Evolutionary conservation across 768 basidiomycete species (phyloP), one percentile per base, ranked within the genome.

Genomic region (Fistulinella prunicolor): DNA sequence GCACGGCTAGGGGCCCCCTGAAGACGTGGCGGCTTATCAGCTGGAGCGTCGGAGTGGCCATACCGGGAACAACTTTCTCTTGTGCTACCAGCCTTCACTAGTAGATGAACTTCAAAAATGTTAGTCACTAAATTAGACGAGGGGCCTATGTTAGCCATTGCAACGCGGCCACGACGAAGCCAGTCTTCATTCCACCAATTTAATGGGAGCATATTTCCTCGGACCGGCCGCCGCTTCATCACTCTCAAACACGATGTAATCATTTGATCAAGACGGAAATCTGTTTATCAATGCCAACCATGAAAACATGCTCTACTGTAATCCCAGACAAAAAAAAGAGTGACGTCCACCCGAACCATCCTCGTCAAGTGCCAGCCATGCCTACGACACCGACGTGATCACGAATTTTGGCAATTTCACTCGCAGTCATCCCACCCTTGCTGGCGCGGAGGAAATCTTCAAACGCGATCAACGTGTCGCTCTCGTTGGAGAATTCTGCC

Each of bases 401-500:
- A 40, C 95, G 79, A 58, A 97, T 93, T 73, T 81, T 89, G 13
- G 95, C 95, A 47, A 96, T 90, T 63, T 97, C 90, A 51, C 76
- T 83, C 0, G 91, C 83, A 16, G 82, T 88, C 59, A 99, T 75
- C 22, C 77, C 78, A 7, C 82, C 85, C 63, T 94, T 94, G 65
- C 82, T 84, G 0, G 85, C 87, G 17, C 81, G 73, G 55, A 98
- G 77, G 70, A 92, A 95, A 46, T 85, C 82, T 68, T 97, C 94
- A 69, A 91, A 97, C 1, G 85, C 89, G 14, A 69, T 65, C 24
- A 82, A 73, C 1, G 81, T 82, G 56, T 94, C 93, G 30, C 73
- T 67, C 22, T 79, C 76, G 28, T 75, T 77, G 20, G 72, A 57
- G 54, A 89, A 90, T 62, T 91, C 80, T 9, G 71, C 66, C 55